Evolutionary conservation across 768 basidiomycete species (phyloP), one percentile per base, ranked within the genome.

Genomic region (Naganishia onofrii): DNA sequence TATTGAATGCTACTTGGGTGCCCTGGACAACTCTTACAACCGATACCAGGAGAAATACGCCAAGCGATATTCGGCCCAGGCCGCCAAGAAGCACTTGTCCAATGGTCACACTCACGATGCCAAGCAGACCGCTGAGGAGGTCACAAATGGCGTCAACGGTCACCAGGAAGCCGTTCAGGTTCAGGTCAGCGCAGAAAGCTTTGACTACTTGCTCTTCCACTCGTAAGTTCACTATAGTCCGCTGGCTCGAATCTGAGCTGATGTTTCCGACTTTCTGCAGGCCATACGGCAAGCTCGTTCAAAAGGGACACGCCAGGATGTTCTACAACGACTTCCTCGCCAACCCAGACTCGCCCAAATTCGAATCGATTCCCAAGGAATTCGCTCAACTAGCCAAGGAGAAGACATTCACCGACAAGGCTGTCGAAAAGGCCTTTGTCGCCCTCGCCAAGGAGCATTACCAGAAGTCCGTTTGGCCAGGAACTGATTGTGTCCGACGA

Each of bases 241-340:
- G 31, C 10, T 26, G 2, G 28, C 6, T 42, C 34, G 31, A 10
- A 26, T 3, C 23, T 54, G 12, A 9, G 68, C 55, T 51, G 26
- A 69, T 3, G 0, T 38, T 28, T 15, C 53, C 19, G 19, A 9
- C 53, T 46, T 34, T 23, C 58, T 26, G 60, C 54, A 90, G 89
- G 70, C 96, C 96, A 0, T 99, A 97, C 82, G 95, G 96, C 84
- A 99, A 99, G 84, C 91, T 96, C 80, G 94, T 96, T 66, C 90
- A 96, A 81, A 99, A 97, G 84, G 93, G 92, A 53, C 89, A 95
- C 80, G 95, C 91, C 44, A 91, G 96, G 69, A 84, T 98, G 79
- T 80, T 80, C 76, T 80, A 77, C 77, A 80, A 80, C 72, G 96
- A 99, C 84, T 99, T 94, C 85, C 84, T 93, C 76, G 82, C 87